phyloP scores from a whole-genome alignment of 2,329 filamentous ascomycete species.

The Cordyceps sp. region DNA sequence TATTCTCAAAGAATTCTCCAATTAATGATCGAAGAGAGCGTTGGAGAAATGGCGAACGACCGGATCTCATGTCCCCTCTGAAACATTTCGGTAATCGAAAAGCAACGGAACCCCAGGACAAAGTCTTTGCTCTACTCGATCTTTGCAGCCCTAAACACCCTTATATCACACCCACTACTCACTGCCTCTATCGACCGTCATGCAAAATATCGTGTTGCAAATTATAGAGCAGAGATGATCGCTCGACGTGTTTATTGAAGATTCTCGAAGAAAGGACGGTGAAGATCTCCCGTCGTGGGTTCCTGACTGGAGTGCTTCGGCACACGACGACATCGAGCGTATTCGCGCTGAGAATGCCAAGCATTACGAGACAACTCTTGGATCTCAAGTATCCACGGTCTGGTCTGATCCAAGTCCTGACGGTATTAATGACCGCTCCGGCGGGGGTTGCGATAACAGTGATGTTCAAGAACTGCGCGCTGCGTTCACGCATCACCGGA shows the following conservation, averaged over 20 bases:
- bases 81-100: neutral
- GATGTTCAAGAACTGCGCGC: too few species aligned
- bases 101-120: neutral
- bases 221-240: neutral
- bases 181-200: neutral
- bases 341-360: neutral
- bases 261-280: neutral
- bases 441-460: too few species aligned
- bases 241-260: neutral
- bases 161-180: neutral
- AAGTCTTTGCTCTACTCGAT: neutral
- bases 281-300: neutral
- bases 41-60: neutral
- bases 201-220: neutral
- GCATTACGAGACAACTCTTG: neutral
- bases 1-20: neutral
- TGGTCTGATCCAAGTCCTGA: neutral
- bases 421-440: too few species aligned
- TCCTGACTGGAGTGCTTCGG: neutral
- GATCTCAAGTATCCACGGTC: neutral
- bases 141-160: neutral
- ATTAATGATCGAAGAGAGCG: neutral
- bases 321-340: neutral
- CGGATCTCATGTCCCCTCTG: neutral
- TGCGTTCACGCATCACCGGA: too few species aligned